Evolutionary conservation across 1,139 yeast species (phyloP), one percentile per base, ranked within the genome.

Genomic region (Sugiyamaella xylanicola): DNA sequence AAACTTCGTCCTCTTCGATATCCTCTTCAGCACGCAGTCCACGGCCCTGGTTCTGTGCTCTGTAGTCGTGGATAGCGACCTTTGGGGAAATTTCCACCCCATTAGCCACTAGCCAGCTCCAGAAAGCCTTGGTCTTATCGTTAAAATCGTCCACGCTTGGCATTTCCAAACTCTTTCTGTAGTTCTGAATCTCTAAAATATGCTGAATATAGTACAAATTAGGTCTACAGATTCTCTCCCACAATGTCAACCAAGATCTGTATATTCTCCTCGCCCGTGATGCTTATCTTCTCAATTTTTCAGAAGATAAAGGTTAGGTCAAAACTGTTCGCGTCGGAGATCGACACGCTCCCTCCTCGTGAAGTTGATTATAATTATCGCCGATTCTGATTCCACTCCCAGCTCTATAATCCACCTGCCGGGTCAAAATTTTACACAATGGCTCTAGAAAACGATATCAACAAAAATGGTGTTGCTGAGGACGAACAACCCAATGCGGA

Each of bases 11-110:
- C 56, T 78, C 86, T 35, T 73, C 68, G 25, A 92, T 86, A 61
- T 84, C 84, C 35, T 80, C 80, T 0, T 65, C 58, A 0, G 97
- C 95, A 8, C 85, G 69, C 11, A 93, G 70, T 5, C 95, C 96
- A 40, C 97, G 78, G 15, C 98, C 98, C 69, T 88, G 91, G 48
- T 78, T 73, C 11, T 68, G 62, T 1, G 63, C 56, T 48, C 96
- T 75, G 48, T 81, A 76, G 69, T 92, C 96, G 1, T 74, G 77
- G 5, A 92, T 74, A 19, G 70, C 65, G 9, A 90, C 73, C 59
- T 85, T 84, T 1, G 81, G 74, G 1, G 88, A 80, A 3, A 88
- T 70, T 16, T 63, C 66, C 11, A 80, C 79, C 1, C 78, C 82
- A 3, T 75, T 71, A 0, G 60, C 59, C 7, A 63, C 57, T 35